Percentiles rank a stretch among this genome's conserved stretches.
Conservation (phyloP, 2,329 filamentous ascomycete species). For the Aureobasidium sp. region DNA sequence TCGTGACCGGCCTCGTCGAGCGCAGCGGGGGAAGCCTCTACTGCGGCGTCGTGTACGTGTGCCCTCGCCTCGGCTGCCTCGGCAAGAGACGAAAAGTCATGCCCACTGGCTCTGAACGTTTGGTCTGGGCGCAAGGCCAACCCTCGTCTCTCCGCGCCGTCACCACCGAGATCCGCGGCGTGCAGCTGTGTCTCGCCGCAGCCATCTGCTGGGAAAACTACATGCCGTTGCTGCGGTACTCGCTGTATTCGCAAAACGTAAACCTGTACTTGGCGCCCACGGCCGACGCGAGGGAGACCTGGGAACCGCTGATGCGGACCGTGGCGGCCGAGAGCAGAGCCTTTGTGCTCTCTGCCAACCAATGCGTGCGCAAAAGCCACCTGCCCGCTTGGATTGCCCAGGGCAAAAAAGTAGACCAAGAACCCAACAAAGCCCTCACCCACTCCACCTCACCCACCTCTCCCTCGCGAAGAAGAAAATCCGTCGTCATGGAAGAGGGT, state of each 20-base stretch:
- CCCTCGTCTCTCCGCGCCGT: constrained; percentile 71
- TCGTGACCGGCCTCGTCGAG: constrained; percentile 74
- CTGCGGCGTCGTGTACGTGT: constrained; percentile 74
- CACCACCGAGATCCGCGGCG: constrained; percentile 67
- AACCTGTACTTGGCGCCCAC: constrained; percentile 88
- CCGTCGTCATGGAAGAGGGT: constrained; percentile 36
- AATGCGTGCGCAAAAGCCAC: constrained; percentile 57
- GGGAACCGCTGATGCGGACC: constrained; percentile 74
- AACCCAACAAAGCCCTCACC: no score
- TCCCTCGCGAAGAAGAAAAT: constrained; percentile 3
- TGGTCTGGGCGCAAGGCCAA: constrained; percentile 83
- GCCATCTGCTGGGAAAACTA: constrained; percentile 98
- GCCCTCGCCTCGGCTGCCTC: constrained; percentile 60
- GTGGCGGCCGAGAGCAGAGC: constrained; percentile 72
- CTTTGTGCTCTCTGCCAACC: constrained; percentile 79
- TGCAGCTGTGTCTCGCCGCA: constrained; percentile 69
- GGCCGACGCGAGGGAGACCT: constrained; percentile 74
- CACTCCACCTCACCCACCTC: not conserved
- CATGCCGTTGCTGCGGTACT: constrained; percentile 80
- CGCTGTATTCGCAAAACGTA: constrained; percentile 80
- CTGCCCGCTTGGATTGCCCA: constrained; percentile 49
- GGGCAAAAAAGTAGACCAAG: not conserved
- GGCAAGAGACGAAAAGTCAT: constrained; percentile 90
- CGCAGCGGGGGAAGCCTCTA: constrained; percentile 73
- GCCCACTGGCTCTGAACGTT: constrained; percentile 75